A percentile compares a stretch with the other conserved stretches of the same genome.
phyloP scores from a whole-genome alignment of 139 green algal genomes.

The Yamagishiella unicocca region DNA sequence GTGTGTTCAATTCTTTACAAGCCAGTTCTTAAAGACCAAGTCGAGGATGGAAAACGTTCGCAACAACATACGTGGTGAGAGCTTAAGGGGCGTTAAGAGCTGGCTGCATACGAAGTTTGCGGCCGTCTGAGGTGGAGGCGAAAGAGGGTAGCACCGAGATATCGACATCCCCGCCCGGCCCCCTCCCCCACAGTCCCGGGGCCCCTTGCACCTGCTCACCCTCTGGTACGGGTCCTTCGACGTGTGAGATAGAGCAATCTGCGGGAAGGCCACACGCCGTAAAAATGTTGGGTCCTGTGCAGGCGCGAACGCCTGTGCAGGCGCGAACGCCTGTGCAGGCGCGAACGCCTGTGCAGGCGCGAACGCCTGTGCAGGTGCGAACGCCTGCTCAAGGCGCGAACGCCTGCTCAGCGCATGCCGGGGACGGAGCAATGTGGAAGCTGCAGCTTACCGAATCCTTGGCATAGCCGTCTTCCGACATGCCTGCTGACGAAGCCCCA shows the following conservation, averaged over 20 bases:
- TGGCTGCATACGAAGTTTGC: too few relatives aligned
- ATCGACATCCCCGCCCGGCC: neutral
- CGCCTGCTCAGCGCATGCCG: neutral
- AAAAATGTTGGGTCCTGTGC: slow-evolving; percentile 33
- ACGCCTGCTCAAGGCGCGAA: too few relatives aligned
- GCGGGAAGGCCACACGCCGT: slow-evolving; percentile 7
- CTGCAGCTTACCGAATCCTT: neutral
- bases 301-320: too few relatives aligned
- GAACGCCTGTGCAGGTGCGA: too few relatives aligned
- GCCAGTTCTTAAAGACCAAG: too few relatives aligned
- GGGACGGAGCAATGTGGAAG: neutral
- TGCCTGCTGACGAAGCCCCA: neutral
- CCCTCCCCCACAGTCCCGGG: neutral
- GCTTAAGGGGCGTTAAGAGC: too few relatives aligned
- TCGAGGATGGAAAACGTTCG: too few relatives aligned
- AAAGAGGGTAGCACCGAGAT: neutral
- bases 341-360: too few relatives aligned
- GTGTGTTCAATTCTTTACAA: too few relatives aligned
- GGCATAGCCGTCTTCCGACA: neutral
- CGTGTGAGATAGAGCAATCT: slow-evolving; percentile 4
- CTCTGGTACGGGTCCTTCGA: neutral
- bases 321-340: too few relatives aligned
- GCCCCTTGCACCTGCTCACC: neutral
- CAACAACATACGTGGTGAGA: too few relatives aligned
- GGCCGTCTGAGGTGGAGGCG: too few relatives aligned